Base-by-base conservation (phyloP, 495 filamentous ascomycete species). In the Podospora australis region DNA sequence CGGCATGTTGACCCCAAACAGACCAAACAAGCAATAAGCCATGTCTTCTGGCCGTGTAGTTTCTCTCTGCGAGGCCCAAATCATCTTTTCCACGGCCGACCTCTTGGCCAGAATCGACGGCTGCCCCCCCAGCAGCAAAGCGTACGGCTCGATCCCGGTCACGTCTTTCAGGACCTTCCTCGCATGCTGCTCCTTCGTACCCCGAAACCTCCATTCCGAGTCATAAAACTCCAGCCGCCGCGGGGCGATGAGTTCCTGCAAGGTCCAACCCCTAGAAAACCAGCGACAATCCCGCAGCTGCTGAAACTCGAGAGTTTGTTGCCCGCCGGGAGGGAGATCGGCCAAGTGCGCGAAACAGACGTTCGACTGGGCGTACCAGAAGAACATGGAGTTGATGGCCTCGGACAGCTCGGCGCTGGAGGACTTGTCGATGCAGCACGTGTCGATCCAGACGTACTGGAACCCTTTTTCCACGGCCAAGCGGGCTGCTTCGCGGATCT, bases 301-400 rank as follows among this genome's bases (percentile, higher is more conserved):
- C 7, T 36, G 6, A 6, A 6, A n/a, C 32, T 16, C 1, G 32
- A 16, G 6, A 8, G 6, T 13, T 13, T 16, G 7, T 4, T n/a
- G n/a, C 6, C 24, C 26, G 6, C 19, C 16, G 17, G 28, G 29
- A 2, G n/a, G 14, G 2, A 45, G 22, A 17, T 51, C 34, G 2
- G 14, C 23, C 1, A 64, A 55, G 44, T 56, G 65, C 6, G 54
- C 67, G n/a, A 60, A 66, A 46, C 68, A 71, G 0, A 61, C 42
- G 0, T 9, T 22, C 2, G 68, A 53, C 0, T 56, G 19, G 16
- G 54, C 13, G 17, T 71, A 71, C 64, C 60, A 73, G 5, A 36
- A 39, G 42, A 62, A 78, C 72, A 77, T 77, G 5, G 67, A 71
- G 40, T 74, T 77, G 28, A 77, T 71, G 14, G 62, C 60, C 46